Percentiles rank a stretch among this genome's conserved stretches.
Conservation (phyloP, 2,329 filamentous ascomycete species). For the Macroventuria anomochaeta region DNA sequence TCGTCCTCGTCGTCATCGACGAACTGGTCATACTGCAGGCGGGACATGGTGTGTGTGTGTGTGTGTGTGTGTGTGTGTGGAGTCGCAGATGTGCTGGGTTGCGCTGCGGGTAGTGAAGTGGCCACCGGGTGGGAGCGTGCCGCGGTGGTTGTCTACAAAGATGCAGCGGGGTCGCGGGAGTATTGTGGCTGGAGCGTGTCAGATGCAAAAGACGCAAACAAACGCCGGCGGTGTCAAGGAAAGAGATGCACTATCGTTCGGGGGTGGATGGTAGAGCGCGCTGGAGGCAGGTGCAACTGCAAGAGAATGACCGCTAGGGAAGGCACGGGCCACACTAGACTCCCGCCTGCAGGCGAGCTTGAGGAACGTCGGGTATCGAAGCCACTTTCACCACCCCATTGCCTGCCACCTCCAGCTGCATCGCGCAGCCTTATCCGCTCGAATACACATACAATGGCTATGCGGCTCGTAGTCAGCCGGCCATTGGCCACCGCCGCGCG, state of each 20-base stretch:
- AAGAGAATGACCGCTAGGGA: constrained; percentile 10
- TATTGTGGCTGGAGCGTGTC: constrained; percentile 8
- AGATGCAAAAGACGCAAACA: constrained; percentile 24
- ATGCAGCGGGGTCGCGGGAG: no score
- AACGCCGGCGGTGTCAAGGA: constrained; percentile 43
- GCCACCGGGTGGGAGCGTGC: constrained; percentile 25
- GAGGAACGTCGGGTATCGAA: constrained; percentile 7
- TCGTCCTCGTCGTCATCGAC: constrained; percentile 61
- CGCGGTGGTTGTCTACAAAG: no score
- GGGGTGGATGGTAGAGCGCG: constrained; percentile 23
- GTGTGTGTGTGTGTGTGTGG: constrained; percentile 11
- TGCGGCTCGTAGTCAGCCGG: constrained; percentile 50
- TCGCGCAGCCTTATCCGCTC: constrained; percentile 31
- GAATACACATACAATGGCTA: constrained; percentile 46
- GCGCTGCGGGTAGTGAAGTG: constrained; percentile 31
- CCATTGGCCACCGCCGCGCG: constrained; percentile 48
- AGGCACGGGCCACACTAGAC: neutral
- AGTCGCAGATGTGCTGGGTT: constrained; percentile 20
- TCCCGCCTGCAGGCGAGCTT: constrained; percentile 9
- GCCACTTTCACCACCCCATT: constrained; percentile 16
- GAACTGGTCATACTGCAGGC: constrained; percentile 59
- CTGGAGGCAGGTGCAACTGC: constrained; percentile 10
- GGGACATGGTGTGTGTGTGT: constrained; percentile 51
- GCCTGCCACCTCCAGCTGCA: constrained; percentile 26
- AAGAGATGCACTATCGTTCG: constrained; percentile 34